phyloP scores from a whole-genome alignment of 345 rosid species.

The Eucalyptus cloeziana region DNA sequence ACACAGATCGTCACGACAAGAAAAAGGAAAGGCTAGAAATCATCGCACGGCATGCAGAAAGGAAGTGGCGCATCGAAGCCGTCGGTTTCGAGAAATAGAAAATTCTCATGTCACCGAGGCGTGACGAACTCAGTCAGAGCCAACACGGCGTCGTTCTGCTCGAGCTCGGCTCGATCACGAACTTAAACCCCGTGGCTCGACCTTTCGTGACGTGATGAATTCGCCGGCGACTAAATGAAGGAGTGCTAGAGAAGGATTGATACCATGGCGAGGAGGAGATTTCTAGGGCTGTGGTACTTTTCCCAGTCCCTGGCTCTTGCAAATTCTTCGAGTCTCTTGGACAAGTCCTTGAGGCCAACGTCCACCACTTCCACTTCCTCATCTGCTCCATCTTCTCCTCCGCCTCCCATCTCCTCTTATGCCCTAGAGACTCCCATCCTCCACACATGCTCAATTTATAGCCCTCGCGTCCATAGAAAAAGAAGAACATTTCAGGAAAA shows the following conservation, averaged over 20 bases:
- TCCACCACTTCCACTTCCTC: conserved; percentile 21
- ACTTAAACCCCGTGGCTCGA: not conserved
- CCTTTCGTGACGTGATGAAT: not conserved
- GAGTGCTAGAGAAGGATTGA: not conserved
- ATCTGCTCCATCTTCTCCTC: not conserved
- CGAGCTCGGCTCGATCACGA: not conserved
- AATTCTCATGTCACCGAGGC: not conserved
- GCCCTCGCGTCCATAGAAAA: not conserved
- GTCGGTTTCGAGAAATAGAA: too few species aligned
- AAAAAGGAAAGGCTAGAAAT: not conserved
- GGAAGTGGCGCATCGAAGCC: not conserved
- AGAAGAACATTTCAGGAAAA: not conserved
- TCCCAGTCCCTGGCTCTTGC: conserved; percentile 88
- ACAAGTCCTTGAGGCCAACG: conserved; percentile 50
- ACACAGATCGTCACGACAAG: not conserved
- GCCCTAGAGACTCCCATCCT: not conserved
- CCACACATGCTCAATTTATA: not conserved
- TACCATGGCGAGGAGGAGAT: conserved; percentile 87
- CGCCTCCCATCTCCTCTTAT: not conserved
- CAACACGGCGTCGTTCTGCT: not conserved
- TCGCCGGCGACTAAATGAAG: not conserved
- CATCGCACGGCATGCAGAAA: not conserved
- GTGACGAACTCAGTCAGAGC: not conserved
- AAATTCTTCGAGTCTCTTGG: conserved; percentile 59
- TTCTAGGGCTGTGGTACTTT: conserved; percentile 83